Evolutionary conservation across 1,139 yeast genomes (phyloP), one percentile per base, ranked within the genome.

Genomic region (Diutina ranongensis): DNA sequence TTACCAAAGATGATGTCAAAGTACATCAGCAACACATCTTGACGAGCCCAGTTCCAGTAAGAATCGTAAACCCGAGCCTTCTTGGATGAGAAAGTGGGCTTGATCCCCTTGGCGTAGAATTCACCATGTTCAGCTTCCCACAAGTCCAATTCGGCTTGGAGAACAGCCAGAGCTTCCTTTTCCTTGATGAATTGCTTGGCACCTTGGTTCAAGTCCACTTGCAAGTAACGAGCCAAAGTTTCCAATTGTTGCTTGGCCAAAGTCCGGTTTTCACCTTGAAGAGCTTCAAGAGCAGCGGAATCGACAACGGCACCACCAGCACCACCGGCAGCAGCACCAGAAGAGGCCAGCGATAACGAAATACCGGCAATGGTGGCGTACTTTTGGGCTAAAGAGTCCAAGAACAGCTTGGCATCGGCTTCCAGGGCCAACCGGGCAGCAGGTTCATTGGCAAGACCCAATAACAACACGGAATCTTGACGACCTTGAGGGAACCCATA

Each of bases 1-100:
- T 86, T 83, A 60, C 98, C 98, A 64, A 92, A 94, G 57, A 92
- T 87, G 57, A 92, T 87, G 67, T 92, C 97, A 62, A 78, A 92
- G 71, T 87, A 92, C 88, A 92, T 83, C 46, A 89, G 80, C 56
- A 92, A 71, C 51, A 94, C 85, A 63, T 94, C 96, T 71, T 92
- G 98, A 68, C 97, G 85, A 44, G 97, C 97, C 98, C 98, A 92
- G 67, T 94, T 94, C 98, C 98, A 92, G 67, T 89, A 88, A 25
- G 97, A 88, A 66, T 92, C 97, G 64, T 92, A 92, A 47, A 84
- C 80, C 72, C 98, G 85, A 35, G 97, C 95, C 71, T 92, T 92
- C 68, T 84, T 76, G 51, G 94, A 75, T 40, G 95, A 85, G 70
- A 92, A 92, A 9, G 83, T 80, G 45, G 98, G 96, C 54, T 80